Conservation (phyloP, 116 monocot genomes). For the Posidonia oceanica region DNA sequence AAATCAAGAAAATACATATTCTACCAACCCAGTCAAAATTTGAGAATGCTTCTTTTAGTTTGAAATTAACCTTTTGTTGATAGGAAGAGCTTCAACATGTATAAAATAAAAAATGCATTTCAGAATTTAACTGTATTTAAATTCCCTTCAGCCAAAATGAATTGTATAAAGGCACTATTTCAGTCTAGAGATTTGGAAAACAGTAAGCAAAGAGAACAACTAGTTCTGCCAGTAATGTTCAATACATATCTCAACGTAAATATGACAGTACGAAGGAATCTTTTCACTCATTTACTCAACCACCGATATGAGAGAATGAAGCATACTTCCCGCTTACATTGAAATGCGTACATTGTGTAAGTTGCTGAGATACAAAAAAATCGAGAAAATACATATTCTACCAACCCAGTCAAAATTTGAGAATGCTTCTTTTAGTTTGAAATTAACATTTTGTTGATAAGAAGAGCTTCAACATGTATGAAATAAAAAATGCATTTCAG, state of each 20-base stretch:
- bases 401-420: neutral
- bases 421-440: neutral
- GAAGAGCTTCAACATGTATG: neutral
- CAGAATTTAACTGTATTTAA: neutral
- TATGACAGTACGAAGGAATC: no score
- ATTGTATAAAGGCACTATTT: no score
- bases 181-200: no score
- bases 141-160: no score
- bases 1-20: neutral
- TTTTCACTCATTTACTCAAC: neutral
- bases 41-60: neutral
- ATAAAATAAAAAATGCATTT: neutral
- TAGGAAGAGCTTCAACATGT: neutral
- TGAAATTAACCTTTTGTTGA: neutral
- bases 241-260: no score
- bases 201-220: no score
- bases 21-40: neutral
- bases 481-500: neutral
- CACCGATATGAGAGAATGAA: neutral
- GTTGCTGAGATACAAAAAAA: no score
- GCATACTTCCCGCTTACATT: conserved; percentile 33
- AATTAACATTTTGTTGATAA: neutral
- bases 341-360: conserved; percentile 47
- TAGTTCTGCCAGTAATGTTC: no score
- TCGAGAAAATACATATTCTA: neutral